These are phyloP conservation scores for Fagus sylvatica DNA, from an alignment of 306 rosid genomes.

Conservation along the genomic window DNA sequence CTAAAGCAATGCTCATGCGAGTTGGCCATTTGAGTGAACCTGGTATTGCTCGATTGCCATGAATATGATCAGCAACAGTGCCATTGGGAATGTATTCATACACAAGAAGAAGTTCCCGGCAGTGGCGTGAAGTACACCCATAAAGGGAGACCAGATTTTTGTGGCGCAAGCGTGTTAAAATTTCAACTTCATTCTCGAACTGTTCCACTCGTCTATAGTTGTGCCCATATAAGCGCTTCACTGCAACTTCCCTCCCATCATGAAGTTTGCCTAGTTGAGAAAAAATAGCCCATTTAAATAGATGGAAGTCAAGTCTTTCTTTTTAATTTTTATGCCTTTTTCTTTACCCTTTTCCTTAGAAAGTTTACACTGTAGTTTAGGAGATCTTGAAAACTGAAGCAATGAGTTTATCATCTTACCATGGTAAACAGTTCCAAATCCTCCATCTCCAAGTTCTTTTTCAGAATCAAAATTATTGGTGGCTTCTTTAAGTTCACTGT, in stretches of 20 bases:
- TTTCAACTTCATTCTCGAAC: constrained; percentile 59
- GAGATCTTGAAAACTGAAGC: background rate
- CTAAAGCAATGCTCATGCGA: constrained; percentile 65
- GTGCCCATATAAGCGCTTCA: constrained; percentile 63
- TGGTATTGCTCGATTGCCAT: constrained; percentile 43
- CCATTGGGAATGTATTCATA: constrained; percentile 78
- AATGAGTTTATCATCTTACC: constrained; percentile 12
- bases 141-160: constrained; percentile 65
- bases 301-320: background rate
- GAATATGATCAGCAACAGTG: constrained; percentile 76
- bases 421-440: constrained; percentile 33
- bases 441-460: constrained; percentile 52
- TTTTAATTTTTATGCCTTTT: background rate
- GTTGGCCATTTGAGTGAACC: constrained; percentile 52
- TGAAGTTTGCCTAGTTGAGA: constrained; percentile 53
- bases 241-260: constrained; percentile 88
- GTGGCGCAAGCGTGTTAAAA: constrained; percentile 64
- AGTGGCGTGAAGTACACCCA: constrained; percentile 67
- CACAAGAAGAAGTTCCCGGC: constrained; percentile 67
- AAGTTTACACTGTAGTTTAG: background rate
- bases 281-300: constrained; percentile 19
- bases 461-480: constrained; percentile 39
- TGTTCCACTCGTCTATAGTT: constrained; percentile 54
- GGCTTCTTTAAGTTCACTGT: constrained; percentile 39
- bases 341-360: background rate